Evolutionary conservation across 1,284 basidiomycete species (phyloP).

Genomic region (Ustilago vetiveriae): DNA sequence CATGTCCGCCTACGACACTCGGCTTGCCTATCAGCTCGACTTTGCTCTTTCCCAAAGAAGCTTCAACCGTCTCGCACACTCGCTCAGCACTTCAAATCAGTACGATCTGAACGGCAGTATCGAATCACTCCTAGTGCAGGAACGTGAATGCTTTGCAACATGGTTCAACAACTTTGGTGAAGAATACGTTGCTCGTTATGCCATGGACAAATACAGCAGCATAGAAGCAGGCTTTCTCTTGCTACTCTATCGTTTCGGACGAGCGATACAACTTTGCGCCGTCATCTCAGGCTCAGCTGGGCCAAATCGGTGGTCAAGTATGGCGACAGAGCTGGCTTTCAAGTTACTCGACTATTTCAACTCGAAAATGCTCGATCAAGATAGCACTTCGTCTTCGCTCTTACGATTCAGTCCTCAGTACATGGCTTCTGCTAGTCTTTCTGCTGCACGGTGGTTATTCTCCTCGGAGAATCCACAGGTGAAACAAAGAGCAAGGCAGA

Average conservation of each 20-base stretch:
- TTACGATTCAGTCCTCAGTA: conserved; percentile 33
- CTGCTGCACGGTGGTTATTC: conserved; percentile 24
- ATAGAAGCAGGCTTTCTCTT: conserved; percentile 19
- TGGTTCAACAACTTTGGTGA: conserved; percentile 33
- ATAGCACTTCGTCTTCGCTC: conserved; percentile 17
- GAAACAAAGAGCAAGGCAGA: conserved; percentile 6
- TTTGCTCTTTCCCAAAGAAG: conserved; percentile 18
- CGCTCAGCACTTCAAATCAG: too few species aligned
- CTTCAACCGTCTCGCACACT: conserved; percentile 18
- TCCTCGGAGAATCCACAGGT: neutral
- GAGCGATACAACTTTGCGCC: conserved; percentile 12
- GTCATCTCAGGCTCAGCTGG: neutral
- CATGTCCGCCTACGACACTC: conserved; percentile 24
- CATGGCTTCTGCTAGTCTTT: conserved; percentile 23
- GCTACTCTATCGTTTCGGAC: conserved; percentile 14
- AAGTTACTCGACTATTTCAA: conserved; percentile 22
- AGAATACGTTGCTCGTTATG: conserved; percentile 25
- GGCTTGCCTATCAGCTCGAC: conserved; percentile 36
- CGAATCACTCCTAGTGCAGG: conserved; percentile 10
- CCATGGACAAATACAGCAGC: conserved; percentile 27
- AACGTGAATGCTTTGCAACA: conserved; percentile 11
- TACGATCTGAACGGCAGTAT: conserved; percentile 8
- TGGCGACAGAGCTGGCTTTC: conserved; percentile 22
- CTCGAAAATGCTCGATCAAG: conserved; percentile 22
- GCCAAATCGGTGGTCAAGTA: conserved; percentile 9